phyloP scores from a whole-genome alignment of 1,139 yeast species.

The Geotrichum aggregatum region DNA sequence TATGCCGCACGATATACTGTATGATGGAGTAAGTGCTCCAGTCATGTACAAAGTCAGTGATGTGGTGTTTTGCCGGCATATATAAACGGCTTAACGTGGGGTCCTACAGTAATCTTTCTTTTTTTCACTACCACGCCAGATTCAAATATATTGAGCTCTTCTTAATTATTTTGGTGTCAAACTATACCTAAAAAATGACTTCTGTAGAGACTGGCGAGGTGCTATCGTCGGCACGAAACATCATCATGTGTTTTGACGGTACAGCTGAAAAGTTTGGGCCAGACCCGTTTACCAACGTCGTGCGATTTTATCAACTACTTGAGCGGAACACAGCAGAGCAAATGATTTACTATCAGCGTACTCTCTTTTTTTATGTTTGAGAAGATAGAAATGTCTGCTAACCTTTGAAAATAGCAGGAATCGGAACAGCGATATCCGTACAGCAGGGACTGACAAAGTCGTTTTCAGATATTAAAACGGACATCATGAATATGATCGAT shows the following conservation, averaged over 20 bases:
- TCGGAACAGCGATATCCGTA: conserved; percentile 48
- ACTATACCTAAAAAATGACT: neutral
- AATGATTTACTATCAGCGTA: conserved; percentile 57
- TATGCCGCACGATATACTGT: no score
- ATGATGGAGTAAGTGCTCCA: no score
- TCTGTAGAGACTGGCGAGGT: conserved; percentile 8
- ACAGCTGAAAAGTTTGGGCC: conserved; percentile 58
- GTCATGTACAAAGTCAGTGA: no score
- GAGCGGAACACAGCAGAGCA: conserved; percentile 46
- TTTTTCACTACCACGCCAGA: no score
- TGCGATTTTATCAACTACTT: conserved; percentile 51
- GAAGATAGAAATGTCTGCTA: no score
- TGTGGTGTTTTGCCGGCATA: no score
- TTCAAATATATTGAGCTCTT: no score
- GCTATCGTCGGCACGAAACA: conserved; percentile 35
- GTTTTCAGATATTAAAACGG: conserved; percentile 27
- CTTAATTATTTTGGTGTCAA: no score
- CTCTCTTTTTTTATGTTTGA: conserved; percentile 6
- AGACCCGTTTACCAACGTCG: conserved; percentile 50
- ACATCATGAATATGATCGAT: conserved; percentile 40
- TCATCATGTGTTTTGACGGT: conserved; percentile 60
- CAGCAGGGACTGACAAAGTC: conserved; percentile 38
- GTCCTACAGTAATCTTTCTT: no score
- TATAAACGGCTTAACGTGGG: no score
- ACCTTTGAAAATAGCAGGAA: conserved; percentile 45